A percentile compares a stretch with the other conserved stretches of the same genome.
phyloP scores from a whole-genome alignment of 2,329 filamentous ascomycete species.

The Blastomyces percursus region DNA sequence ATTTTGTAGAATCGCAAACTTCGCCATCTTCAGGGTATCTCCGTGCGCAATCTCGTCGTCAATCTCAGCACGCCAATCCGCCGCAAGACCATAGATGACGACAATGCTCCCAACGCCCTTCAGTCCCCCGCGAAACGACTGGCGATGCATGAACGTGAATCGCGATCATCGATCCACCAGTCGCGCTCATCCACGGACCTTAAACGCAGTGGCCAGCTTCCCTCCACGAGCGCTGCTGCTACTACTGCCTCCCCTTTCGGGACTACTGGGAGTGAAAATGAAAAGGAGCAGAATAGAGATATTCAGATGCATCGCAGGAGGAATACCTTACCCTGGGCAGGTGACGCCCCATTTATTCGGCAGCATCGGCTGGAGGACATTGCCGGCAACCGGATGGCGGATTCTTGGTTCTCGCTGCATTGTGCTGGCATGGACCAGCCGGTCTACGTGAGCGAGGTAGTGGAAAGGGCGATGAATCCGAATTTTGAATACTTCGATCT shows the following conservation, averaged over 20 bases:
- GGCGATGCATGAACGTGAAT: constrained; percentile 42
- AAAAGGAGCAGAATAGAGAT: constrained; percentile 11
- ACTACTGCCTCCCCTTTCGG: neutral
- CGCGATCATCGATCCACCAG: constrained; percentile 38
- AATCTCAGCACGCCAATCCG: constrained; percentile 28
- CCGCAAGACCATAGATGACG: constrained; percentile 60
- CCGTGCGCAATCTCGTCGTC: constrained; percentile 73
- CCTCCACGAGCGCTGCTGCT: constrained; percentile 7
- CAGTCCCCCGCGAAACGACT: constrained; percentile 58
- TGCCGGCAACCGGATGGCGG: constrained; percentile 61
- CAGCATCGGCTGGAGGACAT: constrained; percentile 69
- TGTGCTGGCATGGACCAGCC: constrained; percentile 55
- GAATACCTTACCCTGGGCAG: constrained; percentile 54
- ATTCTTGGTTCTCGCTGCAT: constrained; percentile 82
- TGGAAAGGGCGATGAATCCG: constrained; percentile 75
- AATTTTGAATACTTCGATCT: constrained; percentile 80
- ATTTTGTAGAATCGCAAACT: constrained; percentile 66
- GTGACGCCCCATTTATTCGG: constrained; percentile 47
- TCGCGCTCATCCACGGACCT: constrained; percentile 51
- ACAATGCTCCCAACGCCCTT: constrained; percentile 56
- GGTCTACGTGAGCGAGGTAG: constrained; percentile 80
- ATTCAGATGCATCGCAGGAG: constrained; percentile 35
- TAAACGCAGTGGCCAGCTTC: constrained; percentile 18
- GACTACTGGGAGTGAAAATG: constrained; percentile 2
- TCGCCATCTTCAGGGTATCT: constrained; percentile 76